phyloP scores from a whole-genome alignment of 75 land plant genomes.

The Chamaecyparis obtusa region DNA sequence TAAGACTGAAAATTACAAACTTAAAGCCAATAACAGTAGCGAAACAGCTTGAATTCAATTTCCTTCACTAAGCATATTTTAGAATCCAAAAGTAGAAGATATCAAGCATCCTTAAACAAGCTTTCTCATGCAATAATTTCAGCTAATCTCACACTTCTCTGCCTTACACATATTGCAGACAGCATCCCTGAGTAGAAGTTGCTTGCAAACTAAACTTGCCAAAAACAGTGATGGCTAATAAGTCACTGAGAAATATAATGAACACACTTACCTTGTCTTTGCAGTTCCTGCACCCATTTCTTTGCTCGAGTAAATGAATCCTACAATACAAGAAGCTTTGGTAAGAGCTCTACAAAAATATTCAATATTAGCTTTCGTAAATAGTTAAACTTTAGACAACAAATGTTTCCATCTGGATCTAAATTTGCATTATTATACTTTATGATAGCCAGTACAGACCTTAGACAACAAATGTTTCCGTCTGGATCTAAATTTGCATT shows the following conservation, averaged over 20 bases:
- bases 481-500: background rate
- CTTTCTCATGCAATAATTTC: background rate
- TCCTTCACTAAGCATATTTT: background rate
- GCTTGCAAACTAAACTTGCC: background rate
- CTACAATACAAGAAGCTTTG: slow-evolving; percentile 27
- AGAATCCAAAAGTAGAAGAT: background rate
- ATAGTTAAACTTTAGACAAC: background rate
- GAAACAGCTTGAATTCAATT: background rate
- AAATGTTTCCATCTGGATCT: background rate
- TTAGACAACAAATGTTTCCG: background rate
- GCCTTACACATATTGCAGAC: background rate
- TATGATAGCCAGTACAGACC: background rate
- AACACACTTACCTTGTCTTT: slow-evolving; percentile 44
- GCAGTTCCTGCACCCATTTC: slow-evolving; percentile 78
- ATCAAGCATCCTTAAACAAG: background rate
- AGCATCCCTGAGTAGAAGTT: background rate
- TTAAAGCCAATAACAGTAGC: background rate
- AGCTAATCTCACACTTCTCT: background rate
- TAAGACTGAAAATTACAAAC: background rate
- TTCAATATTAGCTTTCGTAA: background rate
- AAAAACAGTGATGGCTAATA: background rate
- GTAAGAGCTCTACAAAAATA: background rate
- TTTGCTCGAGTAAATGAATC: slow-evolving; percentile 69
- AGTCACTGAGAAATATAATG: background rate
- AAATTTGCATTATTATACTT: background rate